Base-by-base conservation (phyloP, 1,139 yeast species). In the Arxiozyma heterogenica region DNA sequence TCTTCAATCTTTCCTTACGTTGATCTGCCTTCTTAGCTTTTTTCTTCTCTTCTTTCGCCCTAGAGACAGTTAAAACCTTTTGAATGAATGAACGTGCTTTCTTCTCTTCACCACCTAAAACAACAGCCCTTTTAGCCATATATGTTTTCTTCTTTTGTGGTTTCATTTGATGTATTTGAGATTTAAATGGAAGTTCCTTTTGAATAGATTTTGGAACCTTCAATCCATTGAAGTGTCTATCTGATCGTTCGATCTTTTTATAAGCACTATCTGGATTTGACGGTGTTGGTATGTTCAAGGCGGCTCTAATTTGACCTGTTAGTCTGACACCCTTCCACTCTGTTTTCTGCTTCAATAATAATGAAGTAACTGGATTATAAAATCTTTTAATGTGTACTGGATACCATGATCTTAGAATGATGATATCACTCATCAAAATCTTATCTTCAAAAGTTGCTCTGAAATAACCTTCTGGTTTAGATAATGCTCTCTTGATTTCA, bases 401-500 rank as follows among this genome's bases (percentile, higher is more conserved):
- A 69, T 90, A 91, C 98, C 98, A 94, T 1, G 98, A 93, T 69
- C 96, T 84, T 68, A 94, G 74, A 63, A 93, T 85, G 17, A 94
- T 80, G 52, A 88, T 86, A 70, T 93, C 98, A 58, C 95, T 73
- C 85, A 93, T 80, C 58, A 91, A 77, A 44, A 93, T 81, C 73
- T 91, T 93, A 69, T 94, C 99, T 71, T 94, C 99, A 71, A 94
- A 94, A 1, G 98, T 84, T n/a, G 98, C 98, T 69, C 99, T 81
- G 75, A 80, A 94, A 69, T 87, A 84, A n/a, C 99, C 99, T 57
- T 91, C 98, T 0, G 98, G 97, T 61, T 86, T 86, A 8, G 96
- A 81, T 58, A 94, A 75, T 0, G 98, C 98, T 61, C 97, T 79
- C 69, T 94, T 94, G 62, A 94, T 91, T 71, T 94, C 98, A 69